These are phyloP conservation scores for Solanum tacnaense DNA, from an alignment of 257 asterid species.

Conservation along the genomic window DNA sequence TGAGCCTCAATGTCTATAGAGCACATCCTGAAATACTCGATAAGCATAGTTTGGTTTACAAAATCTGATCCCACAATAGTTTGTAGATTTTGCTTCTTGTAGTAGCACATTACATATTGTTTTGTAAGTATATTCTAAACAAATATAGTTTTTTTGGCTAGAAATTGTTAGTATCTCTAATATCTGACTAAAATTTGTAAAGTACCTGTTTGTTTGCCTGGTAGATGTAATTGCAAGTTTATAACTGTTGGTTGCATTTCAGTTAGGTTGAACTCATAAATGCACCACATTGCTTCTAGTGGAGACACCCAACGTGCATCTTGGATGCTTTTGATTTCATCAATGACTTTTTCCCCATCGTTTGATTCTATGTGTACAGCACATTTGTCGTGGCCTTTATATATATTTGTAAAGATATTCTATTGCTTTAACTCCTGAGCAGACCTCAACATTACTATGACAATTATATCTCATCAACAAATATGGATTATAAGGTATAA, in stretches of 20 bases:
- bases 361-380: neutral
- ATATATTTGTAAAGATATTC: neutral
- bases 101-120: neutral
- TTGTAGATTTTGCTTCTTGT: neutral
- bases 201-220: accelerated
- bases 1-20: neutral
- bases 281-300: neutral
- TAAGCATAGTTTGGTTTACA: neutral
- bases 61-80: neutral
- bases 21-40: neutral
- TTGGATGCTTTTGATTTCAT: neutral
- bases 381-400: neutral
- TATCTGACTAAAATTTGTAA: no score
- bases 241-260: no score
- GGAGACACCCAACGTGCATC: neutral
- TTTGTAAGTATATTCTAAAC: neutral
- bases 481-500: neutral
- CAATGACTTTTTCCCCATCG: no score
- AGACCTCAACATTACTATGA: neutral
- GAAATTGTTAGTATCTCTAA: no score
- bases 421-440: neutral
- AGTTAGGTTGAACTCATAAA: neutral
- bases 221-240: neutral
- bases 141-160: no score
- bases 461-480: neutral